A percentile compares a stretch with the other conserved stretches of the same genome.
phyloP scores from a whole-genome alignment of 768 basidiomycete genomes.

The Tulasnella sp. region DNA sequence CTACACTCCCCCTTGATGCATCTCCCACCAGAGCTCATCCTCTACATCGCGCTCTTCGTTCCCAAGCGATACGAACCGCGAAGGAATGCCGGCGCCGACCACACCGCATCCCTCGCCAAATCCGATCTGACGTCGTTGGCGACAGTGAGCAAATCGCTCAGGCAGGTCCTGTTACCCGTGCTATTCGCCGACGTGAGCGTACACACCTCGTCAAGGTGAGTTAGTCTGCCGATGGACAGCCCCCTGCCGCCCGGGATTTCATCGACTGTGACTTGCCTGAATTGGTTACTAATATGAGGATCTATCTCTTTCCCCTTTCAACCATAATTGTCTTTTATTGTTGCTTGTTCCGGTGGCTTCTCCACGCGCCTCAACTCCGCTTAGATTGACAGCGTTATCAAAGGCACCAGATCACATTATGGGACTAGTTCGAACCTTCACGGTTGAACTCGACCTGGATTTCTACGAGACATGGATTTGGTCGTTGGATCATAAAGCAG shows the following conservation, averaged over 20 bases:
- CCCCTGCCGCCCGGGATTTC: no score
- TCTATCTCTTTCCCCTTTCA: background rate
- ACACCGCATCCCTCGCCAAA: conserved; percentile 4
- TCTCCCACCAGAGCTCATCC: conserved; percentile 17
- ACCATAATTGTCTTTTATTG: background rate
- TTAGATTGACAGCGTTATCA: background rate
- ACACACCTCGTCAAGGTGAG: conserved; percentile 10
- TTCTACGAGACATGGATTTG: conserved; percentile 16
- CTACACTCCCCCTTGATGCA: background rate
- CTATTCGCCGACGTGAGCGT: conserved; percentile 10
- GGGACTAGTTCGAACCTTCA: conserved; percentile 1
- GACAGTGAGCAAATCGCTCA: background rate
- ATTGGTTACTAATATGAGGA: background rate
- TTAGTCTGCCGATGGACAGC: no score
- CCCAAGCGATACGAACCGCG: conserved; percentile 17
- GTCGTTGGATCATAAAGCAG: background rate
- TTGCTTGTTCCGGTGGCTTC: conserved; percentile 5
- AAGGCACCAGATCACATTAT: conserved; percentile 10
- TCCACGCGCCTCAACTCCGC: conserved; percentile 1
- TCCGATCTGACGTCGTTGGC: conserved; percentile 13
- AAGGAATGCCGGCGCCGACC: background rate
- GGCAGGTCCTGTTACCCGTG: conserved; percentile 3
- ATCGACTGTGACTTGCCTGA: background rate
- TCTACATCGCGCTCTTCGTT: conserved; percentile 10
- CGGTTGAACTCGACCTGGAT: conserved; percentile 10